Percentiles rank a stretch among this genome's conserved stretches.
These are phyloP conservation scores for Paramecium sexaurelia DNA, from an alignment of 73 alveolate species.

Conservation along the genomic window DNA sequence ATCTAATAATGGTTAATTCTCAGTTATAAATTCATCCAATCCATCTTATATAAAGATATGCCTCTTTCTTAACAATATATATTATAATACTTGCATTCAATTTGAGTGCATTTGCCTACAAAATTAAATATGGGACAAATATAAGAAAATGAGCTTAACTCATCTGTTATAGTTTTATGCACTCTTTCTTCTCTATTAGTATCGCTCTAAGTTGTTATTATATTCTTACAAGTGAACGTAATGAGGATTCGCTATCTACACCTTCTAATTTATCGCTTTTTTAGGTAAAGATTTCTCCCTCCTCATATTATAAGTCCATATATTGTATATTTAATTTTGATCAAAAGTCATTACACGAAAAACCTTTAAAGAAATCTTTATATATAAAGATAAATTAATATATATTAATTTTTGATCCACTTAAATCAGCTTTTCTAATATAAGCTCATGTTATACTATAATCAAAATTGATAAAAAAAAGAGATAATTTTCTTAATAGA, in stretches of 20 bases:
- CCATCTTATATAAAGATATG: background rate
- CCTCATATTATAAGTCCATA: slow-evolving; percentile 16
- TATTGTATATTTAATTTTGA: slow-evolving; percentile 21
- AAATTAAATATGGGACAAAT: background rate
- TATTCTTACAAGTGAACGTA: background rate
- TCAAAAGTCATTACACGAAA: background rate
- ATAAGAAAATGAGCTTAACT: background rate
- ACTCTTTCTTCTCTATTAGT: background rate
- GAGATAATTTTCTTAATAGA: too few species aligned
- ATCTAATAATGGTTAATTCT: background rate
- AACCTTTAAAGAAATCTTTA: background rate
- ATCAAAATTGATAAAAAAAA: too few species aligned
- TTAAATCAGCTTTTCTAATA: too few species aligned
- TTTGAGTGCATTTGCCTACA: background rate
- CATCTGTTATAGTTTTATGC: background rate
- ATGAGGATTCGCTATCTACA: slow-evolving; percentile 8
- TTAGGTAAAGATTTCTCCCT: background rate
- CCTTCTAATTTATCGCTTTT: background rate
- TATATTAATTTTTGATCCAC: too few species aligned
- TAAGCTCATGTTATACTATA: too few species aligned
- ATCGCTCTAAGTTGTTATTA: background rate
- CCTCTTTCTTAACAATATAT: background rate
- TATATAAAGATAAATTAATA: background rate
- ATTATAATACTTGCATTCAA: background rate
- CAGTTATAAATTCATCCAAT: background rate